These are phyloP conservation scores for Penicillium turbatum DNA, from an alignment of 495 filamentous ascomycete genomes.

Conservation along the genomic window DNA sequence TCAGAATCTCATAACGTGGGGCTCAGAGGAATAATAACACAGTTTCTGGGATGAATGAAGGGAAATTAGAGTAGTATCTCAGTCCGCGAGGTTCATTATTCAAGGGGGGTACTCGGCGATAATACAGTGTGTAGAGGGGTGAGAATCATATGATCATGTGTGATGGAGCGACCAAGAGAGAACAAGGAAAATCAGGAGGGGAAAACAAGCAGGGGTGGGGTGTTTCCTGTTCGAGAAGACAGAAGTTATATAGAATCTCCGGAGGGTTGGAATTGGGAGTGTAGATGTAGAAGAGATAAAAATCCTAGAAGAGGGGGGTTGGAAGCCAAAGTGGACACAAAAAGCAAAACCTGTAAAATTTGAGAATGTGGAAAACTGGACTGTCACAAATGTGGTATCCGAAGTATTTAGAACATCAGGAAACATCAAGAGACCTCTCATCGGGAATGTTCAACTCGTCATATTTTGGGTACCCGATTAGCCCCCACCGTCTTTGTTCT, in stretches of 20 bases:
- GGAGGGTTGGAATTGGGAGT: not conserved
- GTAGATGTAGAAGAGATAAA: not conserved
- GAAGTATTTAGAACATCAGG: constrained; percentile 6
- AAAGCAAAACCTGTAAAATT: not conserved
- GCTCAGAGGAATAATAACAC: not conserved
- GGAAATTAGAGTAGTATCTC: not conserved
- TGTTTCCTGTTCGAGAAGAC: constrained; percentile 4
- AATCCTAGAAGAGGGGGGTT: too few species aligned
- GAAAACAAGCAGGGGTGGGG: not conserved
- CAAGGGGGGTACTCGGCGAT: not conserved
- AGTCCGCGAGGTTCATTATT: not conserved
- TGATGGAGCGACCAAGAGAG: not conserved
- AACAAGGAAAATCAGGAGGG: not conserved
- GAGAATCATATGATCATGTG: not conserved
- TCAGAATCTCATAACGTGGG: constrained; percentile 3
- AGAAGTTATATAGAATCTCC: not conserved
- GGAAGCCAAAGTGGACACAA: not conserved
- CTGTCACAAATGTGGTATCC: constrained; percentile 2
- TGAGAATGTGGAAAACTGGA: constrained; percentile 9
- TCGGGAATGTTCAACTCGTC: constrained; percentile 8
- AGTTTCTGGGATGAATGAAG: not conserved
- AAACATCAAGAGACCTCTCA: not conserved
- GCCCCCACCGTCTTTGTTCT: not conserved
- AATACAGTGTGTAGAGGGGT: not conserved
- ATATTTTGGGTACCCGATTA: constrained; percentile 6